Evolutionary conservation across 805 yeast genomes (phyloP).

Genomic region (Saturnispora halmiae): DNA sequence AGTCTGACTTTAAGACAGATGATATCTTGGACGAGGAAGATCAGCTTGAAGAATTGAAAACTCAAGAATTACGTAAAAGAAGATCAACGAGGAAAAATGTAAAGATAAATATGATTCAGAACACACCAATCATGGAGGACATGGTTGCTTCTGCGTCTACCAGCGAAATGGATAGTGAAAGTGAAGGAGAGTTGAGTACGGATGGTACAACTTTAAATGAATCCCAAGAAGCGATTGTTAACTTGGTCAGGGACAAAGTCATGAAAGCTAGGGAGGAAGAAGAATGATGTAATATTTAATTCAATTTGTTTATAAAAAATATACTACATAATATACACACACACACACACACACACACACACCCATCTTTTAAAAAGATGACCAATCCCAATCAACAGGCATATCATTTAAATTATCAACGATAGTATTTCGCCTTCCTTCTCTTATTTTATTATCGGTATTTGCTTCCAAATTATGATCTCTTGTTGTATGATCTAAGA

Average conservation of each 20-base stretch:
- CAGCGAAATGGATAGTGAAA: constrained; percentile 24
- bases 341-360: background rate
- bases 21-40: constrained; percentile 29
- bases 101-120: constrained; percentile 34
- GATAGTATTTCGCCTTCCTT: constrained; percentile 16
- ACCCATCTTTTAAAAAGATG: constrained; percentile 24
- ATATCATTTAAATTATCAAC: constrained; percentile 14
- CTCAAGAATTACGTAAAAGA: constrained; percentile 38
- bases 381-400: constrained; percentile 35
- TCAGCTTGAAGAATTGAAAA: constrained; percentile 42
- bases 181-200: constrained; percentile 19
- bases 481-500: constrained; percentile 25
- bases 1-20: background rate
- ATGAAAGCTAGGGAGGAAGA: constrained; percentile 4
- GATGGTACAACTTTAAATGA: constrained; percentile 10
- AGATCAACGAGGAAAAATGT: constrained; percentile 24
- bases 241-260: constrained; percentile 6
- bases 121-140: constrained; percentile 47
- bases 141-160: constrained; percentile 28
- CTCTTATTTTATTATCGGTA: constrained; percentile 13
- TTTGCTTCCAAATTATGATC: constrained; percentile 22
- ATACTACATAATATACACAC: background rate
- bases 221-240: constrained; percentile 5
- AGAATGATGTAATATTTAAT: background rate
- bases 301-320: background rate